Conservation (phyloP, 2,329 filamentous ascomycete genomes). For the Cryphonectria carpinicola region DNA sequence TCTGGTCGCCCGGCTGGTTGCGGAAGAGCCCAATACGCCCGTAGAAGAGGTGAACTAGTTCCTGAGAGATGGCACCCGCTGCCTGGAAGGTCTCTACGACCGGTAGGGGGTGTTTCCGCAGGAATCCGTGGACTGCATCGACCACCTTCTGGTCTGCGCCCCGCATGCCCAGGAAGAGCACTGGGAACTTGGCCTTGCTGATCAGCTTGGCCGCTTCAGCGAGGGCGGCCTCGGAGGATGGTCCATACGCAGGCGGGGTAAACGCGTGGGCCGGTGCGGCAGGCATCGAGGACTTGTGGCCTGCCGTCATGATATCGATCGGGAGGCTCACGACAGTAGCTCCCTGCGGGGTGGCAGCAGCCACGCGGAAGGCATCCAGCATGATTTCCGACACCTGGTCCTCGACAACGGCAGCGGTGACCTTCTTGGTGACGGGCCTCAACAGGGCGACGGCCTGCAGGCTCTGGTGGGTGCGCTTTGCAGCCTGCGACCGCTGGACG, state of each 20-base stretch:
- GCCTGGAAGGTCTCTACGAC: slow-evolving; percentile 57
- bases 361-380: slow-evolving; percentile 49
- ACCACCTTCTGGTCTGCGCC: slow-evolving; percentile 47
- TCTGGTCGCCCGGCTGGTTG: slow-evolving; percentile 51
- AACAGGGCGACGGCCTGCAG: slow-evolving; percentile 50
- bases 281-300: slow-evolving; percentile 39
- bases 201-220: slow-evolving; percentile 41
- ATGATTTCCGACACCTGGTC: slow-evolving; percentile 53
- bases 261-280: slow-evolving; percentile 46
- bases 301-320: slow-evolving; percentile 47
- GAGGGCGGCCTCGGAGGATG: slow-evolving; percentile 40
- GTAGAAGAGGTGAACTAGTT: slow-evolving; percentile 49
- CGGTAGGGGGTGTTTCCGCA: slow-evolving; percentile 46
- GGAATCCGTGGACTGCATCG: slow-evolving; percentile 45
- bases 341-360: slow-evolving; percentile 46
- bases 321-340: slow-evolving; percentile 49
- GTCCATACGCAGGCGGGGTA: slow-evolving; percentile 45
- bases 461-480: slow-evolving; percentile 52
- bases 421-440: slow-evolving; percentile 47
- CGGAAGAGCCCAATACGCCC: slow-evolving; percentile 52
- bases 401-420: slow-evolving; percentile 47
- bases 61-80: slow-evolving; percentile 49
- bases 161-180: slow-evolving; percentile 50
- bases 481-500: slow-evolving; percentile 47
- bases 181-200: slow-evolving; percentile 42